Conservation (phyloP, 2,329 filamentous ascomycete genomes). For the Didymella keratinophila region DNA sequence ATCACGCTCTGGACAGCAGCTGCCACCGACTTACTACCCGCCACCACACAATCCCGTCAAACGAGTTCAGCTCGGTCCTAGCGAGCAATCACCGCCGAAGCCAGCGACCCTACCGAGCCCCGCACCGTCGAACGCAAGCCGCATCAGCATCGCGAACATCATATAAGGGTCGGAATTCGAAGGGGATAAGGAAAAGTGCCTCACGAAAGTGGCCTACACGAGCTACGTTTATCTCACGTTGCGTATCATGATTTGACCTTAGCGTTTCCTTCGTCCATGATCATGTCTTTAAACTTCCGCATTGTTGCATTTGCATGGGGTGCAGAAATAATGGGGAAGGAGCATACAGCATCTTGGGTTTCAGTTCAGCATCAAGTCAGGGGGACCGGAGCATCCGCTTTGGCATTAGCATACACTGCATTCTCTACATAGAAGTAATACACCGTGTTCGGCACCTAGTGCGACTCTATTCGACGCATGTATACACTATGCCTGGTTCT, state of each 20-base stretch:
- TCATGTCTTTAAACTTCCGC: neutral
- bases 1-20: constrained; percentile 31
- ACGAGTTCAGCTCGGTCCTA: constrained; percentile 46
- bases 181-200: neutral
- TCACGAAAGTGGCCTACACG: neutral
- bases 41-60: constrained; percentile 50
- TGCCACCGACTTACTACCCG: constrained; percentile 43
- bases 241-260: constrained; percentile 8
- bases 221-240: constrained; percentile 2
- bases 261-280: constrained; percentile 9
- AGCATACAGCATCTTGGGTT: neutral
- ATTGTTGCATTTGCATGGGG: constrained; percentile 10
- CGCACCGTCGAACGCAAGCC: constrained; percentile 52
- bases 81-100: constrained; percentile 30
- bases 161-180: constrained; percentile 36
- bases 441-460: constrained; percentile 1
- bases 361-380: neutral
- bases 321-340: constrained; percentile 1
- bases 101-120: constrained; percentile 32
- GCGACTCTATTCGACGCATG: neutral
- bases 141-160: constrained; percentile 56
- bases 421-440: constrained; percentile 6
- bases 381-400: constrained; percentile 3
- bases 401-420: constrained; percentile 7
- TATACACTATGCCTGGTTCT: neutral